Base-by-base conservation (phyloP, 139 green algal species). In the Coccomyxa sp. region DNA sequence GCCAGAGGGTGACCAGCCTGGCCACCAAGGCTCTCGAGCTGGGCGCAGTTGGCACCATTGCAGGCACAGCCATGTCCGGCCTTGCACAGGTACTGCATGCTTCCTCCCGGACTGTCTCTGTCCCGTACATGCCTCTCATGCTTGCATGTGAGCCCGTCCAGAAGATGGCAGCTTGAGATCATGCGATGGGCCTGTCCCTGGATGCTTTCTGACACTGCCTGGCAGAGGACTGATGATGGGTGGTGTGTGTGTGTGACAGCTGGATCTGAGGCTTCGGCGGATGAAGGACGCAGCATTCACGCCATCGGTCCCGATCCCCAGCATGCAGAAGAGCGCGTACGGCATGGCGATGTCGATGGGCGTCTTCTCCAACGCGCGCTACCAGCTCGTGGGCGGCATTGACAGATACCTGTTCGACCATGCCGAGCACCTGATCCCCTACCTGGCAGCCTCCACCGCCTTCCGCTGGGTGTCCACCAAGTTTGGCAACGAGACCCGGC, bases 331-430 rank as follows among this genome's bases (percentile, higher is more conserved):
- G 34, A 87, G 54, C 72, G 87, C 87, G n/a, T 75, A 88, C 31
- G 96, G 93, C 55, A 89, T 98, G 72, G 94, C 84, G 9, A 89
- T 90, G 0, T 94, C 91, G 75, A 87, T 94, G 80, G 94, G 93
- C 29, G 54, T 98, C 14, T 93, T 91, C 76, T 87, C 88, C 41
- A 99, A 99, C 85, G 70, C 88, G 41, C 82, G 96, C 10, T 98
- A 98, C 86, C 96, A 99, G 88, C 78, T 95, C 40, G 76, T 99
- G 9, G 92, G 90, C 18, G 96, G 96, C 38, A 83, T 97, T 34
- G 95, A 99, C 84, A 88, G 92, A 39, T 94, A 90, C 83, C 84
- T 98, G 77, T 95, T 95, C 77, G 89, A 91, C 39, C 91, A 93
- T 81, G 87, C 80, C 78, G 92, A 87, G 75, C 90, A 85, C 84